Evolutionary conservation across 2,329 filamentous ascomycete genomes (phyloP), one percentile per base, ranked within the genome.

Genomic region (Sporothrix variecibatus): DNA sequence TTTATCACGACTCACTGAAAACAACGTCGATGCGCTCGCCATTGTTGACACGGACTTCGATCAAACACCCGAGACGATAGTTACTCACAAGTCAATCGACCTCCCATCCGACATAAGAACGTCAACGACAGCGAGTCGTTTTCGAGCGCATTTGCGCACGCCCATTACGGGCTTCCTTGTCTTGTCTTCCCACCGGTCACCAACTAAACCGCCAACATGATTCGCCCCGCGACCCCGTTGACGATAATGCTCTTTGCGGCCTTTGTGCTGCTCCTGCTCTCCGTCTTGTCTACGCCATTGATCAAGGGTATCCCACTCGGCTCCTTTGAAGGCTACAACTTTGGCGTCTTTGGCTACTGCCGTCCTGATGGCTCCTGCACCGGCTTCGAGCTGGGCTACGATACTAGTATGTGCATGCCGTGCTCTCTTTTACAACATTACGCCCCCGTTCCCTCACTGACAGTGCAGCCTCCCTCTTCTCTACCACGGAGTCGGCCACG

Each of bases 321-420:
- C 51, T 91, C 89, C 71, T 95, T 91, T 80, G 84, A 91, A 58
- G 91, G 92, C 78, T 89, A 93, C 78, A 91, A 91, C 78, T 98
- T 97, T 85, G 96, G 96, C 68, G 95, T 98, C 68, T 95, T 98
- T 85, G 96, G 96, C 34, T 97, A 90, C 79, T 99, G 96, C 83
- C 87, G 90, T 77, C 85, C 84, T 53, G 82, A 85, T 75, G 81
- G 81, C 76, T 80, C 83, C 74, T 98, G 96, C 83, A 93, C 89
- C 79, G 85, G 86, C 56, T 89, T 95, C 77, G 89, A 92, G 80
- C 89, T 99, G 78, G 96, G 95, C 81, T 99, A 98, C 83, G 90
- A 92, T 80, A 92, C 91, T 77, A 88, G 94, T 97, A 86, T 79
- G 91, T 74, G 15, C 56, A 56, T 40, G 9, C 64, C n/a, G 28